Evolutionary conservation across 1,284 basidiomycete species (phyloP), one percentile per base, ranked within the genome.

Genomic region (Boletus albobrunnescens): DNA sequence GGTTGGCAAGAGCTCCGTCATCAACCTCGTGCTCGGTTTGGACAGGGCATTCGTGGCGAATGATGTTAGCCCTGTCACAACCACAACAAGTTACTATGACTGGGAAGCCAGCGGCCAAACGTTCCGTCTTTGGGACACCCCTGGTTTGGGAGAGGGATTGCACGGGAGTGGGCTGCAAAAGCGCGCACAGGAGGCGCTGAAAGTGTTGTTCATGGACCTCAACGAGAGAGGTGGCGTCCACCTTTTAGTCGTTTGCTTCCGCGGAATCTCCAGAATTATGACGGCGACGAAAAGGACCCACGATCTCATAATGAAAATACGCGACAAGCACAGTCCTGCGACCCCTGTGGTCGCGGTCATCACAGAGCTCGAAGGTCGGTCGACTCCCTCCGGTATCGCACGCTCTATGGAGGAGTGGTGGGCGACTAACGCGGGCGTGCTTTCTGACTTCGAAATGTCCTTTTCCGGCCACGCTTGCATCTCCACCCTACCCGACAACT

Each of bases 341-440:
- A 60, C 54, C 0, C 67, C 67, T 5, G 56, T 65, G 7, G 56
- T 63, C 6, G 49, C 58, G 1, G 46, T 69, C 14, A 51, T 68
- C 50, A 67, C 67, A 3, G 65, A 53, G 17, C 55, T 67, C 31
- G 65, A 67, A 46, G 52, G 56, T n/a, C 33, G 41, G 39, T 59
- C 53, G 22, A 38, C 49, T 31, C 10, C 41, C 2, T 41, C 46
- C 28, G 41, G 54, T 14, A 31, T 52, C 7, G 10, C 14, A 16
- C 47, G 37, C 6, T 52, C 52, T 11, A 69, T 68, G 67, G 58
- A 60, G 19, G 41, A 51, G 30, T 69, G 67, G 65, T 69, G 67
- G 67, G 22, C 19, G 16, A 36, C 32, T 30, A 66, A 60, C 37
- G 36, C 45, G 11, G 35, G 33, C 6, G 10, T 28, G 19, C 42